Base-by-base conservation (phyloP, 2,329 filamentous ascomycete species). In the Drechslerella dactyloides region DNA sequence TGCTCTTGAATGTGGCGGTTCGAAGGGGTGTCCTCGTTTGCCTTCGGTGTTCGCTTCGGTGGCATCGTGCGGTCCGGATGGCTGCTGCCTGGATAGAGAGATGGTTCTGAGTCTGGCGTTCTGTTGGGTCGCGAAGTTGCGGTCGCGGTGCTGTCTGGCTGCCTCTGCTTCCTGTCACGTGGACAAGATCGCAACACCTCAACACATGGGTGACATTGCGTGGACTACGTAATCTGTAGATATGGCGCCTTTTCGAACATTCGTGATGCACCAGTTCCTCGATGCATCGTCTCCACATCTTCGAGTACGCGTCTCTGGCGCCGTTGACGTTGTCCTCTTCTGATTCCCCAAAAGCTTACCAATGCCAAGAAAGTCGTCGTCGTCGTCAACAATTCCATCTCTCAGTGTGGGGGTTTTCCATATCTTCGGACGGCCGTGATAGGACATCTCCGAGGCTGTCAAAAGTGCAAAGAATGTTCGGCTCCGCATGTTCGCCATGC, bases 21-120 rank as follows among this genome's bases (percentile, higher is more conserved):
- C 7, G 64, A 56, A 19, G 65, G 15, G 21, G 33, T 50, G 23
- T 64, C 66, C 42, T 64, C 54, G 23, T 40, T 55, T 40, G 59
- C 40, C 46, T 59, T 70, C 35, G 66, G 63, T 21, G 66, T 44
- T 23, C 55, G 54, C 27, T 70, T 70, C 15, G 66, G 66, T 51
- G 66, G 66, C 66, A 70, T 70, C 3, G 65, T 58, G 8, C 3
- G 5, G 37, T 42, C n/a, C 13, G 37, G 5, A 17, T 17, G 11
- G 37, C 37, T 15, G 37, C 15, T 33, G 27, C 8, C 8, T 33
- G 27, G 8, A 8, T 33, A 33, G 27, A 33, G 3, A 8, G 8
- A 4, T 46, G 15, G 42, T n/a, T n/a, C 15, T 46, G 19, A 15
- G 4, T 46, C 42, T 21, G 42, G 42, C 42, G 19, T 46, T 40